Evolutionary conservation across 345 rosid species (phyloP).

Genomic region (Litchi chinensis): DNA sequence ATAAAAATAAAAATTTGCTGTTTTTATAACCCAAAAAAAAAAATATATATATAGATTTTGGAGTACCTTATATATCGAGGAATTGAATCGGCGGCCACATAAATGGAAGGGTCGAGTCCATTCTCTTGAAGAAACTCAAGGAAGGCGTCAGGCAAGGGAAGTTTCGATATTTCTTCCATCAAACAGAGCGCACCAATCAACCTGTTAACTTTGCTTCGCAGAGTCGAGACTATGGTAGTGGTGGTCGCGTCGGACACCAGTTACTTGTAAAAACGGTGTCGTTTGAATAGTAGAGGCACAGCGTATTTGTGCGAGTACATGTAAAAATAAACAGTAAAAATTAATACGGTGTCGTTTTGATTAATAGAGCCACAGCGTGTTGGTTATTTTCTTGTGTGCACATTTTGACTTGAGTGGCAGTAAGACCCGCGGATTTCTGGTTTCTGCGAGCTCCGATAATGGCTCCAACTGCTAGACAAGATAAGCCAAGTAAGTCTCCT

Average conservation of each 20-base stretch:
- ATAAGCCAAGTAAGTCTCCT: slow-evolving; percentile 25
- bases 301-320: too few species aligned
- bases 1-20: not conserved
- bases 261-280: not conserved
- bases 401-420: not conserved
- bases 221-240: not conserved
- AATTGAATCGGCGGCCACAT: slow-evolving; percentile 45
- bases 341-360: too few species aligned
- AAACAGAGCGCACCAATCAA: not conserved
- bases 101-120: slow-evolving; percentile 76
- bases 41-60: not conserved
- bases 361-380: not conserved
- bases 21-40: not conserved
- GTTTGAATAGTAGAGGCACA: not conserved
- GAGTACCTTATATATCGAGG: slow-evolving; percentile 83
- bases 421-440: not conserved
- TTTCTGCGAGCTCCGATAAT: slow-evolving; percentile 24
- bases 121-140: slow-evolving; percentile 62
- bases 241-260: not conserved
- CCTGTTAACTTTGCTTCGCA: not conserved
- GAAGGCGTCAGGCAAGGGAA: slow-evolving; percentile 65
- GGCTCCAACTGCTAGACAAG: slow-evolving; percentile 37
- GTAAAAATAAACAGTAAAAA: too few species aligned
- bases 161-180: slow-evolving; percentile 50
- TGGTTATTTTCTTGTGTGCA: too few species aligned